Evolutionary conservation across 2,329 filamentous ascomycete species (phyloP), one percentile per base, ranked within the genome.

Genomic region (Calonectria fujianensis): DNA sequence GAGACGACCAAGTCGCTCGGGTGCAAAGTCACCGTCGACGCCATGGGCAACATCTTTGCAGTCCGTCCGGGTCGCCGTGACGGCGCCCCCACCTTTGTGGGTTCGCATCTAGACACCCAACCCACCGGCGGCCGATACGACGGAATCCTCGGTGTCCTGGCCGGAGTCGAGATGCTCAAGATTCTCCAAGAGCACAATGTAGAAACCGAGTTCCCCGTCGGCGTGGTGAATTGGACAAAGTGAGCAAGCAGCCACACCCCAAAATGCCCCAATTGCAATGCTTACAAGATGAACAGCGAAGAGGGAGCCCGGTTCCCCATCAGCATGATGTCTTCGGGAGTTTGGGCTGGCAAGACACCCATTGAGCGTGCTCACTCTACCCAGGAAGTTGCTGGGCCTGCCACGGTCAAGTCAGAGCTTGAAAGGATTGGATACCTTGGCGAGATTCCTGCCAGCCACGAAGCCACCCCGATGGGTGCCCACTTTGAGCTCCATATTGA

Each of bases 401-500:
- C 73, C 5, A 82, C 83, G 0, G 76, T 85, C 14, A 82, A 80
- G 31, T 77, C 79, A 14, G 83, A 96, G 75, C 89, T 97, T 0
- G 87, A 94, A 80, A 89, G 93, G 18, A 95, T 96, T 66, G 92
- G 92, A 0, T 96, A 94, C 76, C 85, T 95, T 0, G 94, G 94
- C 18, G 78, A 84, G 0, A 84, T 88, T 0, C 74, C 80, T 0
- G 79, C 80, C 13, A 81, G 78, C 31, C 71, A 80, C 61, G 65
- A 77, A 3, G 57, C 77, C 2, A 76, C 66, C 1, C 93, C 93
- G 0, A 91, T 96, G 85, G 93, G 91, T 0, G 94, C 94, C 0
- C 94, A 96, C 83, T 96, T 96, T 81, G 94, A 96, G 83, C 88
- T 97, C 13, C 95, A 97, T 81, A 96, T 96, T 69, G 95, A 97